phyloP scores from a whole-genome alignment of 345 rosid species.

The Eucalyptus albens region DNA sequence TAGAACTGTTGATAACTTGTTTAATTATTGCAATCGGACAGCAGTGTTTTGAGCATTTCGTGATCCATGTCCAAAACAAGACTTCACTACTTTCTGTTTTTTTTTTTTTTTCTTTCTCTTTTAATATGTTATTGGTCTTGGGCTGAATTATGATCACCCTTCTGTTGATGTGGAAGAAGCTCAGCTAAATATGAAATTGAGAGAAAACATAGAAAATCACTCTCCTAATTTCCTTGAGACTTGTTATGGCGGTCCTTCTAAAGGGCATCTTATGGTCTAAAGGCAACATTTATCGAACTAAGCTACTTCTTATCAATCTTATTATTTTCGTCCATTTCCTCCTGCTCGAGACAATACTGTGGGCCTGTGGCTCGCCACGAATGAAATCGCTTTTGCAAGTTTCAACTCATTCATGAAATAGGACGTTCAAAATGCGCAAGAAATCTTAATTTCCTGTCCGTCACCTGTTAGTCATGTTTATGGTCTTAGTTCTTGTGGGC shows the following conservation, averaged over 20 bases:
- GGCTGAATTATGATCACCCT: not conserved
- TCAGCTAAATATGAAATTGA: not conserved
- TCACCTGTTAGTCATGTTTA: not conserved
- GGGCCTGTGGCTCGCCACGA: not conserved
- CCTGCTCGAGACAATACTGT: not conserved
- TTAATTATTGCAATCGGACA: not conserved
- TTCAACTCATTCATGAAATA: not conserved
- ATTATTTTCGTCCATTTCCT: not conserved
- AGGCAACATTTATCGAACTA: not conserved
- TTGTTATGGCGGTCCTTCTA: not conserved
- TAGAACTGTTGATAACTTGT: not conserved
- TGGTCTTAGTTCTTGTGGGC: not conserved
- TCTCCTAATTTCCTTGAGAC: not conserved
- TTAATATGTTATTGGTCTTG: not conserved
- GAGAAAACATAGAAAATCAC: not conserved
- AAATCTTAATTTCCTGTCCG: not conserved
- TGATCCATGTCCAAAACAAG: not conserved
- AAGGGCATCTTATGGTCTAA: not conserved
- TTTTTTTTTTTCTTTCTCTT: not conserved
- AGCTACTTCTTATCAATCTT: not conserved
- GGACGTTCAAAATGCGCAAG: not conserved
- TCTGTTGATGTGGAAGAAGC: not conserved
- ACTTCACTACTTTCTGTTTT: not conserved
- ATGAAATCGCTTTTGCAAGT: not conserved
- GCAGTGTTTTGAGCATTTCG: not conserved